phyloP scores from a whole-genome alignment of 164 flowering plant species.

The Litsea cubeba region DNA sequence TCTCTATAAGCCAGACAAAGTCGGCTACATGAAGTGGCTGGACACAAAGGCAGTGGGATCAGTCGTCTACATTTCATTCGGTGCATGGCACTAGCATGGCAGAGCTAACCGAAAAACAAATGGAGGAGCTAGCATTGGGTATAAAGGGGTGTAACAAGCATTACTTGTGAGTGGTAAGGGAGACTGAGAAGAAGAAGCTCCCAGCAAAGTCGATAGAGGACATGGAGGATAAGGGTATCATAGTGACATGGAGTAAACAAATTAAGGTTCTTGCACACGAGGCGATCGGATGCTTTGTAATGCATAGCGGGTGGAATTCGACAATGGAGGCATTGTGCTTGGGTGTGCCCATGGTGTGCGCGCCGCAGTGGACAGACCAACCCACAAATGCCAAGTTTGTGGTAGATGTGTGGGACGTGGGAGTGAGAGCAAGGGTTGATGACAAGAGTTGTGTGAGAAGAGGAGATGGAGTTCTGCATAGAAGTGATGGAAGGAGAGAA shows the following conservation, averaged over 20 bases:
- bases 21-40: slow-evolving; percentile 19
- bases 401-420: slow-evolving; percentile 20
- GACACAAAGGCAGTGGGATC: slow-evolving; percentile 13
- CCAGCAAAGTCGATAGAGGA: slow-evolving; percentile 18
- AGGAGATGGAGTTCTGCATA: slow-evolving; percentile 12
- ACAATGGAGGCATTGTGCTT: slow-evolving; percentile 18
- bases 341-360: slow-evolving; percentile 22
- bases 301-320: slow-evolving; percentile 28
- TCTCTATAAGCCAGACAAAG: slow-evolving; percentile 12
- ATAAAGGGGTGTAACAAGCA: slow-evolving; percentile 6
- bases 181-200: slow-evolving; percentile 12
- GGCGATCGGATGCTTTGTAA: slow-evolving; percentile 25
- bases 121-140: slow-evolving; percentile 24
- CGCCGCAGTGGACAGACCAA: slow-evolving; percentile 24
- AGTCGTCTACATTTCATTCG: slow-evolving; percentile 21
- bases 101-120: slow-evolving; percentile 7
- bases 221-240: slow-evolving; percentile 17
- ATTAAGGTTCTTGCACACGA: slow-evolving; percentile 22
- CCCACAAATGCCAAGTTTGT: slow-evolving; percentile 17
- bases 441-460: slow-evolving; percentile 15
- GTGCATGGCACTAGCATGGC: slow-evolving; percentile 20
- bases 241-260: slow-evolving; percentile 31
- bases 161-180: slow-evolving; percentile 28
- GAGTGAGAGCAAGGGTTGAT: slow-evolving; percentile 15
- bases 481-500: slow-evolving; percentile 24